Evolutionary conservation across 805 yeast genomes (phyloP).

Genomic region (Barnettozyma salicaria): DNA sequence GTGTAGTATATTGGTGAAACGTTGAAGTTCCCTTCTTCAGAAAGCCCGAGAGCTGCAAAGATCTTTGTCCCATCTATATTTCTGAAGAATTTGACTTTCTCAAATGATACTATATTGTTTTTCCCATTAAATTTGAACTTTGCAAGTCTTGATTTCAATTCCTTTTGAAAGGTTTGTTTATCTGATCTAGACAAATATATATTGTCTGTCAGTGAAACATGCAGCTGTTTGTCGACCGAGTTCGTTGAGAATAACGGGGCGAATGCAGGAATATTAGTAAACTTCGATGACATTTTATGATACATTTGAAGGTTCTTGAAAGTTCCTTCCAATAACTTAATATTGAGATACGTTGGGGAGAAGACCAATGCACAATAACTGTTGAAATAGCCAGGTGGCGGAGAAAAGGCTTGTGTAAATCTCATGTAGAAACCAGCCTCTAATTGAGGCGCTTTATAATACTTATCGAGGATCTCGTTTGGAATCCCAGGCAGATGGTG

Average conservation of each 20-base stretch:
- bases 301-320: constrained; percentile 5
- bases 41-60: constrained; percentile 6
- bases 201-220: constrained; percentile 14
- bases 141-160: not conserved
- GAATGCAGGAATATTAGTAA: constrained; percentile 2
- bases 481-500: constrained; percentile 5
- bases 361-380: constrained; percentile 13
- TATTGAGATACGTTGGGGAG: constrained; percentile 1
- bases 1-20: not conserved
- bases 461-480: constrained; percentile 10
- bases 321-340: not conserved
- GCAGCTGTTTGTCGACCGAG: constrained; percentile 9
- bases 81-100: constrained; percentile 3
- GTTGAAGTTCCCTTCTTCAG: not conserved
- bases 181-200: not conserved
- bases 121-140: not conserved
- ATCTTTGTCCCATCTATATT: constrained; percentile 4
- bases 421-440: constrained; percentile 12
- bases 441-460: constrained; percentile 11
- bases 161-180: not conserved
- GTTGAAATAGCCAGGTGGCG: constrained; percentile 8
- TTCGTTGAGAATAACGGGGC: constrained; percentile 9
- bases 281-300: constrained; percentile 8
- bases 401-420: constrained; percentile 6
- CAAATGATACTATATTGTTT: constrained; percentile 3